Evolutionary conservation across 2,329 filamentous ascomycete species (phyloP).

Genomic region (Raffaelea deltoideospora): DNA sequence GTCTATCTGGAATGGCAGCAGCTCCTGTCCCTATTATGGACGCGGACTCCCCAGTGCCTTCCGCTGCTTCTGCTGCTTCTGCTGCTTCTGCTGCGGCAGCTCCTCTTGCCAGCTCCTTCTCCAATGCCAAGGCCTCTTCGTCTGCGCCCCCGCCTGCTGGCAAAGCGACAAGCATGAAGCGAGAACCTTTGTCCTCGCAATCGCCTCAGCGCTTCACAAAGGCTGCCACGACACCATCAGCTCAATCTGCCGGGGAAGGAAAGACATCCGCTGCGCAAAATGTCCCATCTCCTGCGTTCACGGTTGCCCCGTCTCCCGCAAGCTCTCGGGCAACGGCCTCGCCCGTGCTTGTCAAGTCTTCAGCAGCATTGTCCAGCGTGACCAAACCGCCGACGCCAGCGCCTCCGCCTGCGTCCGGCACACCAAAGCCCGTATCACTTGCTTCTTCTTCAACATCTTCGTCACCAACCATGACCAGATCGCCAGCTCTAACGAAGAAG

Average conservation of each 20-base stretch:
- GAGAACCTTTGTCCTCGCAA: slow-evolving; percentile 8
- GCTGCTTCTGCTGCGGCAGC: too few relatives aligned
- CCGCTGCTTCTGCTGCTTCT: background rate
- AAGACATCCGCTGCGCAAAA: slow-evolving; percentile 1
- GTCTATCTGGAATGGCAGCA: slow-evolving; percentile 24
- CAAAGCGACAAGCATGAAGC: slow-evolving; percentile 2
- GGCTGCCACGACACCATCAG: slow-evolving; percentile 8
- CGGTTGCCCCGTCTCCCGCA: slow-evolving; percentile 4
- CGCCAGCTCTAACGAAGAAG: slow-evolving; percentile 11
- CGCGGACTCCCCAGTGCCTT: slow-evolving; percentile 20
- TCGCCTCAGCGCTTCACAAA: slow-evolving; percentile 9
- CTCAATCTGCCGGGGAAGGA: too few relatives aligned
- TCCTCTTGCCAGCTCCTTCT: background rate
- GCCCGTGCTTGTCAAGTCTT: background rate
- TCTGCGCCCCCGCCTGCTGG: slow-evolving; percentile 2
- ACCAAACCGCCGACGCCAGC: slow-evolving; percentile 5
- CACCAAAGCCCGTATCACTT: slow-evolving; percentile 9
- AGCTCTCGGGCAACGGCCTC: slow-evolving; percentile 6
- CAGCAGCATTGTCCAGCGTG: slow-evolving; percentile 5
- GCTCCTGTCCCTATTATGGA: slow-evolving; percentile 44
- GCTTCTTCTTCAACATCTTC: slow-evolving; percentile 5
- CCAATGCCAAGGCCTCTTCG: background rate
- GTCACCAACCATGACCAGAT: slow-evolving; percentile 7
- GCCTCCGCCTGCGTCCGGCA: background rate
- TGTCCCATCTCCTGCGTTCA: slow-evolving; percentile 6